Base-by-base conservation (phyloP, 345 rosid species). In the Trapa incisa region DNA sequence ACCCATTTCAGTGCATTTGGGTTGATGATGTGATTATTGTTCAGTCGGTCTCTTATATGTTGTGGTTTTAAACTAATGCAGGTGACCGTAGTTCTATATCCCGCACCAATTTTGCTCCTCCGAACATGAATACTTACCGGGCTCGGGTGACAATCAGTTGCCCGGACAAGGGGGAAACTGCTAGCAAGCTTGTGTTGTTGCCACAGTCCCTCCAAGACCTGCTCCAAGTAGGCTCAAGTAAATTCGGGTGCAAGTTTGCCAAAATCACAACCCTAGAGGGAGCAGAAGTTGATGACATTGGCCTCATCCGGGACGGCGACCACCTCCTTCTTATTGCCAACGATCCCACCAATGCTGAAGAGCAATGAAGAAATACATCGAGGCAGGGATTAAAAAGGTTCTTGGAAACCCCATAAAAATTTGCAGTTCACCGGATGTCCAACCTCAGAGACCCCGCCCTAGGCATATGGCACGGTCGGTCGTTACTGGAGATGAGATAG, bases 271-370 rank as follows among this genome's bases (percentile, higher is more conserved):
- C 79, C 15, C 78, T 76, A 72, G 87, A 81, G 37, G 92, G 93
- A 57, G 90, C 93, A 8, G 89, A 86, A 75, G 80, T 93, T 58
- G 96, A 93, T 38, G 89, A 87, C 43, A 75, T 93, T 38, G 82
- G 83, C 22, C 75, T 87, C 47, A 63, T 90, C 32, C 82, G 98
- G 79, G 98, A 89, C 72, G 97, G 92, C 5, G 97, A 93, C 75
- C 78, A 79, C 76, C 86, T 93, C 50, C 13, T 85, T 71, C 76
- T 93, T 65, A 76, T 75, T 32, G 79, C 81, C 54, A 74, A 56
- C 35, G 64, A 71, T 9, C 56, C 60, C 56, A 9, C 5, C 32
- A 64, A 62, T 54, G 52, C 8, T 53, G 48, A 36, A 43, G 38
- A 47, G 8, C 32, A 32, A 8, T 50, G 45, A 41, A 56, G 16